Evolutionary conservation across 169 alveolate genomes (phyloP).

Genomic region (Amoebophrya sp.): DNA sequence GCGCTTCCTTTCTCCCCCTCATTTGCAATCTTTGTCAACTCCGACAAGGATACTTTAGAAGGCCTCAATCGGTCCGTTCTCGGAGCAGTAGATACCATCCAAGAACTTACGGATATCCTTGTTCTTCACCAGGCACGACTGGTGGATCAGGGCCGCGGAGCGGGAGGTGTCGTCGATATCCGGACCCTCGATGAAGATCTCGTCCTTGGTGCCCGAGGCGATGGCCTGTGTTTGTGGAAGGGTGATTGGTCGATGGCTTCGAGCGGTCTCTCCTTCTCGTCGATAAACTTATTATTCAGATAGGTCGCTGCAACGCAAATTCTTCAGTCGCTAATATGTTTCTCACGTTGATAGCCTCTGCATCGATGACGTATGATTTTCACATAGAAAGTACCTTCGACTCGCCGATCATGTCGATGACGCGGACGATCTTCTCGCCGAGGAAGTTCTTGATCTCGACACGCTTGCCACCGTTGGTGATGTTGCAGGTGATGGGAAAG

Average conservation of each 20-base stretch:
- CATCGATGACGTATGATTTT: slow-evolving; percentile 50
- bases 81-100: slow-evolving; percentile 98
- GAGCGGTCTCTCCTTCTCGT: not conserved
- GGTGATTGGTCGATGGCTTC: not conserved
- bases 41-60: no score
- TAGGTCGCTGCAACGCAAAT: not conserved
- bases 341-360: slow-evolving; percentile 72
- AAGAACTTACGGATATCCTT: slow-evolving; percentile 97
- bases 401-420: slow-evolving; percentile 37
- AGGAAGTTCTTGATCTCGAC: slow-evolving; percentile 94
- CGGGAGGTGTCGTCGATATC: slow-evolving; percentile 91
- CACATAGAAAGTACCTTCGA: slow-evolving; percentile 34
- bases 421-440: slow-evolving; percentile 92
- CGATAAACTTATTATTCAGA: not conserved
- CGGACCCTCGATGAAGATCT: slow-evolving; percentile 87
- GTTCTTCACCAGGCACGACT: slow-evolving; percentile 87
- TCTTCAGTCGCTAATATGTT: not conserved
- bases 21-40: no score
- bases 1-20: no score
- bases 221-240: not conserved
- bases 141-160: slow-evolving; percentile 82
- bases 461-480: slow-evolving; percentile 75
- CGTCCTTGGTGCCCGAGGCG: slow-evolving; percentile 64
- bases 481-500: slow-evolving; percentile 92
- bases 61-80: slow-evolving; percentile 68